Evolutionary conservation across 805 yeast species (phyloP).

Genomic region (Jamesozyma piceae): DNA sequence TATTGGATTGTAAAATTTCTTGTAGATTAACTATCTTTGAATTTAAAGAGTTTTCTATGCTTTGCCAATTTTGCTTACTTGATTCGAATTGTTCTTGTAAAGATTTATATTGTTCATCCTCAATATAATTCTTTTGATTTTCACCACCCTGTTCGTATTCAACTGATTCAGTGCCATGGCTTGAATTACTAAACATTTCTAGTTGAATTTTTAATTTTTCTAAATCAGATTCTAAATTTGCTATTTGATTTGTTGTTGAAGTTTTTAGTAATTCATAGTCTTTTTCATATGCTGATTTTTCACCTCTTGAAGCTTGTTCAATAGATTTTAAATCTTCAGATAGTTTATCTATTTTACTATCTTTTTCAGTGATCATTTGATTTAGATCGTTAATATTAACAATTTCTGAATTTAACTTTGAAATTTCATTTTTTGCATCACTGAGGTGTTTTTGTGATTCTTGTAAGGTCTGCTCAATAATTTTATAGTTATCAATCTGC

Average conservation of each 20-base stretch:
- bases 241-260: slow-evolving; percentile 37
- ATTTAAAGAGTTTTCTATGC: slow-evolving; percentile 59
- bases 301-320: slow-evolving; percentile 3
- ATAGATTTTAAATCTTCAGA: slow-evolving; percentile 11
- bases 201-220: slow-evolving; percentile 57
- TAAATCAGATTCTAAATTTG: slow-evolving; percentile 55
- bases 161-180: neutral
- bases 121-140: neutral
- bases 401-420: neutral
- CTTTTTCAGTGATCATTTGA: neutral
- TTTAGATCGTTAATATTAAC: slow-evolving; percentile 4
- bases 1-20: slow-evolving; percentile 1
- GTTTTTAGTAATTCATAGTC: slow-evolving; percentile 21
- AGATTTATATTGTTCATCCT: slow-evolving; percentile 26
- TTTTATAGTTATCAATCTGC: slow-evolving; percentile 1
- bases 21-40: slow-evolving; percentile 30
- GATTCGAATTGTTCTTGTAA: slow-evolving; percentile 64
- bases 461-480: slow-evolving; percentile 16
- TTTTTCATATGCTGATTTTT: slow-evolving; percentile 13
- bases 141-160: neutral
- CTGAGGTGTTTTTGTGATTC: slow-evolving; percentile 9
- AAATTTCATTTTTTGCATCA: neutral
- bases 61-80: slow-evolving; percentile 75
- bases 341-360: slow-evolving; percentile 5
- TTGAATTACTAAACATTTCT: slow-evolving; percentile 33